phyloP scores from a whole-genome alignment of 139 green algal genomes.

The Ostreobium quekettii region DNA sequence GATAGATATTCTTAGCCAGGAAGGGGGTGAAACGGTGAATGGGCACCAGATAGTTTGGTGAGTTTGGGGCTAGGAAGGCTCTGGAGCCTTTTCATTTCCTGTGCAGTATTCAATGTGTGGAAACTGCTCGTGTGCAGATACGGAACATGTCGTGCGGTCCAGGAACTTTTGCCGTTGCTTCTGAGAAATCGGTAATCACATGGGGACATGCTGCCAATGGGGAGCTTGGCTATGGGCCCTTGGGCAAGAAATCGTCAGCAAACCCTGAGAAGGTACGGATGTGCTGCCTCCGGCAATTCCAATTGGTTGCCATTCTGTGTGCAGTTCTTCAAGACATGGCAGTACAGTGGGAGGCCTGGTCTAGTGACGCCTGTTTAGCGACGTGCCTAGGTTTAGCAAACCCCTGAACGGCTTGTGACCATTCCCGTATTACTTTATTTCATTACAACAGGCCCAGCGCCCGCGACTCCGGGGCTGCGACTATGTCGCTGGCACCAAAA shows the following conservation, averaged over 20 bases:
- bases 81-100: neutral
- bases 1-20: too few species aligned
- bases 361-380: neutral
- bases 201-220: slow-evolving; percentile 74
- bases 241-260: slow-evolving; percentile 84
- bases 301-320: slow-evolving; percentile 2
- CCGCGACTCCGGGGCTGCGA: too few species aligned
- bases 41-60: neutral
- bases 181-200: slow-evolving; percentile 69
- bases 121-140: slow-evolving; percentile 27
- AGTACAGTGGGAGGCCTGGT: neutral
- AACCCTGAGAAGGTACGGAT: slow-evolving; percentile 68
- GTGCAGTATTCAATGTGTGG: neutral
- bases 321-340: slow-evolving; percentile 3
- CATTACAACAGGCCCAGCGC: too few species aligned
- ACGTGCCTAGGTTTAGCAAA: too few species aligned
- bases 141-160: slow-evolving; percentile 66
- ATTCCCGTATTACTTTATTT: too few species aligned
- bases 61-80: neutral
- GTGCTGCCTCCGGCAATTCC: neutral
- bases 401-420: too few species aligned
- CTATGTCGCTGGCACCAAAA: too few species aligned
- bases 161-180: slow-evolving; percentile 62
- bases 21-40: too few species aligned
- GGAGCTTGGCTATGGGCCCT: slow-evolving; percentile 82